Base-by-base conservation (phyloP, 345 rosid genomes). In the Populus euphratica region DNA sequence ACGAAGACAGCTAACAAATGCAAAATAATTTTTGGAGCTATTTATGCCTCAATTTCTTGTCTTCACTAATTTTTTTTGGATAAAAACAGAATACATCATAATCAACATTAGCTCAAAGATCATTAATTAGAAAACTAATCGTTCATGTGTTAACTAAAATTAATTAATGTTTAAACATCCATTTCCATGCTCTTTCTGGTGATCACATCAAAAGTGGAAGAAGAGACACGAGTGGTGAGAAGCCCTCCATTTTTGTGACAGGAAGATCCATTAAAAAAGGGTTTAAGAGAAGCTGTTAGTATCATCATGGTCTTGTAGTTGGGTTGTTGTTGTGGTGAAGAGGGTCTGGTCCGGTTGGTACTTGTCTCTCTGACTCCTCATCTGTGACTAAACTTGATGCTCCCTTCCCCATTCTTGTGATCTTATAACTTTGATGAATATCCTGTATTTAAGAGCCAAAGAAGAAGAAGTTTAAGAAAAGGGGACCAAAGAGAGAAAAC, bases 301-400 rank as follows among this genome's bases (percentile, higher is more conserved):
- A 17, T 5, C 23, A 33, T 80, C 77, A 68, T 41, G 83, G 89
- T 44, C 82, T 66, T 17, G 72, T 68, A 38, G 50, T 14, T 14
- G 92, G 92, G 41, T 77, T 69, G 70, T 38, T 70, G 69, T 89
- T 81, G 76, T 90, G 94, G 76, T 90, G 92, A 75, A 90, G 89
- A 36, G 92, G 94, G 80, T 90, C 89, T 13, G 92, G 89, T 76
- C 94, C 91, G 0, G 92, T 85, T 12, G 92, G 94, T 35, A 89
- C 92, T 72, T 81, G 70, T 64, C 94, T 86, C 38, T 80, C 87
- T 21, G 88, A 83, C 10, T 79, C 87, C 67, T 82, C 81, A 36
- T 23, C 59, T 7, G 20, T 50, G 23, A 9, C 39, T 16, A 41
- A 2, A 11, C 36, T 65, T 12, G 72, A 72, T 3, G 52, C 78